A percentile compares a stretch with the other conserved stretches of the same genome.
Evolutionary conservation across 768 basidiomycete species (phyloP).

Genomic region (Mycena sanguinolenta): DNA sequence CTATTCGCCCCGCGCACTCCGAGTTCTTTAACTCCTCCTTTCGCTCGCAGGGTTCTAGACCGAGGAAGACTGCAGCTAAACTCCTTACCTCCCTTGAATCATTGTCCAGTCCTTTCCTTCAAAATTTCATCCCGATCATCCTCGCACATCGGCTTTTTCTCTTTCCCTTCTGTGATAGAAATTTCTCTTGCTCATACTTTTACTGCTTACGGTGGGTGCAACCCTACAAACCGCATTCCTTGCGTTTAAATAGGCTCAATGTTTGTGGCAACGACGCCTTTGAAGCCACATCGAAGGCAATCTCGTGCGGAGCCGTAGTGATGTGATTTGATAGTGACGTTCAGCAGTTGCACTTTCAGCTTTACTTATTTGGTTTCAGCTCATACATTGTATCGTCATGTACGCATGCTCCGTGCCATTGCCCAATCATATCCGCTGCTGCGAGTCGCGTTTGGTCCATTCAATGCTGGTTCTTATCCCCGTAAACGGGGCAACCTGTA

Average conservation of each 20-base stretch:
- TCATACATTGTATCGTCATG: background rate
- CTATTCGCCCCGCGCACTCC: conserved; percentile 5
- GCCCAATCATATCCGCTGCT: too few species aligned
- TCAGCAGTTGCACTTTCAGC: background rate
- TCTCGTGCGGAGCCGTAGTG: conserved; percentile 4
- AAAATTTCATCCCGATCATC: background rate
- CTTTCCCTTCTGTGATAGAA: too few species aligned
- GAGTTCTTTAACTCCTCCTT: background rate
- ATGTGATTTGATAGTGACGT: conserved; percentile 12
- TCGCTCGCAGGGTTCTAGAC: background rate
- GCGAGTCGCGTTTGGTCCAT: background rate
- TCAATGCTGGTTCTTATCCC: background rate
- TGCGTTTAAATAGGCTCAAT: background rate
- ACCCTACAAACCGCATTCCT: background rate
- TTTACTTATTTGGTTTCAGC: background rate
- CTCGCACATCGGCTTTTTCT: background rate
- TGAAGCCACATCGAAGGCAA: background rate
- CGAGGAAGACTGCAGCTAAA: background rate
- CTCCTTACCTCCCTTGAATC: background rate
- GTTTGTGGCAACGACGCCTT: background rate
- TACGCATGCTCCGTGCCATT: background rate
- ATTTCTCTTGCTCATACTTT: too few species aligned
- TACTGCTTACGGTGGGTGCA: too few species aligned
- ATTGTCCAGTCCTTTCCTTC: background rate
- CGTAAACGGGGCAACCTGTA: background rate